Percentiles rank a stretch among this genome's conserved stretches.
Conservation (phyloP, 1,139 yeast species). For the Yamadazyma aaseri region DNA sequence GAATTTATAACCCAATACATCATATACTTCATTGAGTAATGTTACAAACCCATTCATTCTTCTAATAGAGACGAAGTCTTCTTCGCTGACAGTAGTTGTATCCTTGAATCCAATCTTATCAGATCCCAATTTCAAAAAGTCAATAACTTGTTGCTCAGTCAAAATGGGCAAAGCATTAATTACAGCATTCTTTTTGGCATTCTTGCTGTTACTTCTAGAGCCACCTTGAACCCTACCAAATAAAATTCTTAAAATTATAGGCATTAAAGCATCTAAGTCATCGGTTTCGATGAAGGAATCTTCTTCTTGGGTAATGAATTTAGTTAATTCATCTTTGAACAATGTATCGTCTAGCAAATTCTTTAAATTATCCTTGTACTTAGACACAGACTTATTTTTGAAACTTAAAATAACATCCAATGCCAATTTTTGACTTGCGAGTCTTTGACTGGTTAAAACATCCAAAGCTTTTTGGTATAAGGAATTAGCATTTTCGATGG, state of each 20-base stretch:
- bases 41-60: constrained; percentile 71
- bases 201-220: constrained; percentile 61
- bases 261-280: constrained; percentile 64
- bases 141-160: constrained; percentile 49
- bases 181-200: constrained; percentile 75
- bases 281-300: constrained; percentile 54
- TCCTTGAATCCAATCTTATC: constrained; percentile 49
- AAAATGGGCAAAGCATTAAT: constrained; percentile 68
- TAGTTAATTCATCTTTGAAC: constrained; percentile 81
- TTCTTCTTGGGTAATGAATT: constrained; percentile 54
- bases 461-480: constrained; percentile 54
- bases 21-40: constrained; percentile 61
- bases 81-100: constrained; percentile 25
- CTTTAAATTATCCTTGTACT: constrained; percentile 69
- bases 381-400: constrained; percentile 55
- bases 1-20: constrained; percentile 61
- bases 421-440: constrained; percentile 70
- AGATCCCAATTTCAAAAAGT: constrained; percentile 64
- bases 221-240: constrained; percentile 81
- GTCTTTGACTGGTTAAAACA: constrained; percentile 61
- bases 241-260: constrained; percentile 71
- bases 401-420: constrained; percentile 69
- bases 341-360: constrained; percentile 79
- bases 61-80: constrained; percentile 34
- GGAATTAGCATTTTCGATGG: constrained; percentile 48